Evolutionary conservation across 1,284 basidiomycete species (phyloP).

Genomic region (Entoloma clypeatum): DNA sequence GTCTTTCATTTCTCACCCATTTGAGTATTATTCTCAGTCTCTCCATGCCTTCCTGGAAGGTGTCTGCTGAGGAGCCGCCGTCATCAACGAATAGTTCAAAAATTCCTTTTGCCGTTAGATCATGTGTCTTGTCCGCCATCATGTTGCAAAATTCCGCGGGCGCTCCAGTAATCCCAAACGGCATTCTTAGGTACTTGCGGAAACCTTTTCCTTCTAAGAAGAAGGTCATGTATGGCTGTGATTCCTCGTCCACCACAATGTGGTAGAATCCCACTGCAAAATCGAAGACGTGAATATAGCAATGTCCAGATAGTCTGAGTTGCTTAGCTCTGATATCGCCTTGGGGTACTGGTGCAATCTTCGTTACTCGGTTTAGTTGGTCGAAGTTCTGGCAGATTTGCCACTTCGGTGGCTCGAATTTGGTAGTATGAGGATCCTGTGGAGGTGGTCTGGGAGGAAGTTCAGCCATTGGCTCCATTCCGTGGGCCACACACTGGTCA

Average conservation of each 20-base stretch:
- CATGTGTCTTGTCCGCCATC: slow-evolving; percentile 27
- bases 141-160: slow-evolving; percentile 35
- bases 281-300: slow-evolving; percentile 21
- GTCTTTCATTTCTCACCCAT: slow-evolving; percentile 17
- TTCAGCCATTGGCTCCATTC: slow-evolving; percentile 9
- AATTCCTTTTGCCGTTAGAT: slow-evolving; percentile 25
- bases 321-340: slow-evolving; percentile 35
- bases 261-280: slow-evolving; percentile 35
- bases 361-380: slow-evolving; percentile 31
- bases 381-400: slow-evolving; percentile 35
- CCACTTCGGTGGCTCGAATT: slow-evolving; percentile 24
- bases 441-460: slow-evolving; percentile 14
- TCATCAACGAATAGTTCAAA: slow-evolving; percentile 35
- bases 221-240: slow-evolving; percentile 34
- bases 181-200: slow-evolving; percentile 32
- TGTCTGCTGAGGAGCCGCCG: slow-evolving; percentile 24
- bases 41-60: slow-evolving; percentile 22
- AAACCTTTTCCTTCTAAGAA: slow-evolving; percentile 37
- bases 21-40: slow-evolving; percentile 23
- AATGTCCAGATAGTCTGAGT: slow-evolving; percentile 25
- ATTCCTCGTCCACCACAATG: slow-evolving; percentile 22
- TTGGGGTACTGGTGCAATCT: slow-evolving; percentile 33
- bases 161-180: slow-evolving; percentile 39
- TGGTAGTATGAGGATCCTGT: not conserved
- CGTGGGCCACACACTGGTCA: slow-evolving; percentile 18